Conservation (phyloP, 768 basidiomycete species). For the Amylocystis lapponica region DNA sequence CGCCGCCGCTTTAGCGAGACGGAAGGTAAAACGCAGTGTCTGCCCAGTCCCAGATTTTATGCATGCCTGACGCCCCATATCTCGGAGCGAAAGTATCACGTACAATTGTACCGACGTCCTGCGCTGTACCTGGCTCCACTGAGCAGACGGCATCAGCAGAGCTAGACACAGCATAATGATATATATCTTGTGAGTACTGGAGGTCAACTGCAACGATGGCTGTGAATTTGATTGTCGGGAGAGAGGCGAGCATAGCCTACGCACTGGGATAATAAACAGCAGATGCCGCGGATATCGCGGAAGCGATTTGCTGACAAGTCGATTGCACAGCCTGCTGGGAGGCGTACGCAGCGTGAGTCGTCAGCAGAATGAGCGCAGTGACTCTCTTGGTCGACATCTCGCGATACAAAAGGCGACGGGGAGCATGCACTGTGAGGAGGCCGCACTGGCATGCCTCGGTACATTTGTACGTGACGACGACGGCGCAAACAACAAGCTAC, state of each 20-base stretch:
- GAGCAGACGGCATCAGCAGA: conserved; percentile 41
- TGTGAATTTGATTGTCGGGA: neutral
- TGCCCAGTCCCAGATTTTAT: no score
- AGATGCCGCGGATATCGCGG: conserved; percentile 37
- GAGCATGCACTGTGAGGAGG: no score
- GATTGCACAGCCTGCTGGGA: neutral
- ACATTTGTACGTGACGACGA: no score
- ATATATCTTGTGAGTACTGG: conserved; percentile 37
- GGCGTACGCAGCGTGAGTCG: no score
- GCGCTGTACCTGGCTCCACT: conserved; percentile 50
- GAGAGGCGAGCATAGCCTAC: neutral
- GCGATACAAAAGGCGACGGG: no score
- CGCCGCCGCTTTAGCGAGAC: no score
- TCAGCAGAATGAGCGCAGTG: no score
- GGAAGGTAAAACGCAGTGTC: no score
- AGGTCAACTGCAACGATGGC: neutral
- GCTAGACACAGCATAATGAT: conserved; percentile 50
- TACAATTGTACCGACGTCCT: conserved; percentile 48
- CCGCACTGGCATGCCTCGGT: no score
- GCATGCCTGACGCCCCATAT: neutral
- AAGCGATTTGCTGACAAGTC: conserved; percentile 25
- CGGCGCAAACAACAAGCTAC: no score
- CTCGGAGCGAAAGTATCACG: conserved; percentile 13
- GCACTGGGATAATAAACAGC: conserved; percentile 40
- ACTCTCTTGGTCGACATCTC: no score